A percentile compares a stretch with the other conserved stretches of the same genome.
These are phyloP conservation scores for Cladochytrium replicatum DNA, from an alignment of 192 early-diverging fungal species.

Conservation along the genomic window DNA sequence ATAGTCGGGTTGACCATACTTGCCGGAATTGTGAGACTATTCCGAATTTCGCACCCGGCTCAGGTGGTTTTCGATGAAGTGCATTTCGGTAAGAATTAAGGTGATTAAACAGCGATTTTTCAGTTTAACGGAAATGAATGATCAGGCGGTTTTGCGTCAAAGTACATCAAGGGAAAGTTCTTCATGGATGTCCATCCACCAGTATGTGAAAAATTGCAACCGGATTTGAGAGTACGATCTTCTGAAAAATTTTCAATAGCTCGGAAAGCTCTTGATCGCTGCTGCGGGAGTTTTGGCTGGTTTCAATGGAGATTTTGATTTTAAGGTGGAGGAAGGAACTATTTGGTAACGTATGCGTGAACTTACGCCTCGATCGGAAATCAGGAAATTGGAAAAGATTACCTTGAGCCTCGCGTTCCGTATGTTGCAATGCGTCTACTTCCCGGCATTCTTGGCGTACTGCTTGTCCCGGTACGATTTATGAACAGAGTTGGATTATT, in stretches of 20 bases:
- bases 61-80: conserved; percentile 43
- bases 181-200: conserved; percentile 53
- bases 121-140: no score
- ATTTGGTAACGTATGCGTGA: background rate
- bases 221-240: conserved; percentile 1
- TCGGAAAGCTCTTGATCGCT: conserved; percentile 37
- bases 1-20: conserved; percentile 22
- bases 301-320: conserved; percentile 38
- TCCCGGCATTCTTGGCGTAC: conserved; percentile 69
- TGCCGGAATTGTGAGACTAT: conserved; percentile 28
- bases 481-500: background rate
- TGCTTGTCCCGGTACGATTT: conserved; percentile 48
- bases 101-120: no score
- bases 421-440: conserved; percentile 77
- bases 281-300: conserved; percentile 32
- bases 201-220: conserved; percentile 4
- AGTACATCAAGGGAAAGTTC: conserved; percentile 39
- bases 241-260: conserved; percentile 1
- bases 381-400: conserved; percentile 81
- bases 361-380: background rate
- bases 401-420: conserved; percentile 71
- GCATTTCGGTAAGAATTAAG: conserved; percentile 30
- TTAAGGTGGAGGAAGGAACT: conserved; percentile 25
- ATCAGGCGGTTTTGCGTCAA: conserved; percentile 32
- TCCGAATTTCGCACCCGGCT: conserved; percentile 15